Percentiles rank a stretch among this genome's conserved stretches.
These are phyloP conservation scores for Quercus cerris DNA, from an alignment of 306 rosid genomes.

Conservation along the genomic window DNA sequence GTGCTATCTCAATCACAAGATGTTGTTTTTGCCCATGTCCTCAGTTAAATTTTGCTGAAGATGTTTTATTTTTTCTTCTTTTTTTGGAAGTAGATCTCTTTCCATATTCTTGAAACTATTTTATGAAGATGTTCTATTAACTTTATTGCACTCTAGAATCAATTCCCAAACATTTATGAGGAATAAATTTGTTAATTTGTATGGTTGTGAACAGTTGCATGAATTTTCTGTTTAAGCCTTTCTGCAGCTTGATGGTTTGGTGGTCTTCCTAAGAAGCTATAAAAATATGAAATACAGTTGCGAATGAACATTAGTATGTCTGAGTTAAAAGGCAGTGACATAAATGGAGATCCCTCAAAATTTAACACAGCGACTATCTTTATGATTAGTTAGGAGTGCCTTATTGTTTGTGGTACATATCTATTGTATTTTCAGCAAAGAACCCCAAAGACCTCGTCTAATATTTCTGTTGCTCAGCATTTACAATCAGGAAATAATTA, in stretches of 20 bases:
- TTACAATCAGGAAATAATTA: too few relatives aligned
- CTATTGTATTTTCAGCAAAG: too few relatives aligned
- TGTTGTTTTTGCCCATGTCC: constrained; percentile 1
- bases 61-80: not conserved
- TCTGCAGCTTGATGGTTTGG: not conserved
- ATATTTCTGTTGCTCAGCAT: too few relatives aligned
- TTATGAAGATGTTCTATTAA: not conserved
- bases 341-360: too few relatives aligned
- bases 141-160: not conserved
- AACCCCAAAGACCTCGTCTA: too few relatives aligned
- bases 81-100: not conserved
- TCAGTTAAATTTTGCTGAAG: constrained; percentile 7
- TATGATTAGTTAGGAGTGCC: too few relatives aligned
- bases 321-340: too few relatives aligned
- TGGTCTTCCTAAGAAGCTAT: too few relatives aligned
- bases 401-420: too few relatives aligned
- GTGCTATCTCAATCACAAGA: constrained; percentile 6
- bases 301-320: too few relatives aligned
- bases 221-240: not conserved
- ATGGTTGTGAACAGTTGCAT: not conserved
- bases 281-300: too few relatives aligned
- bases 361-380: too few relatives aligned
- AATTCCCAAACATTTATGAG: not conserved
- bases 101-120: not conserved
- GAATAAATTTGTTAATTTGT: not conserved